Percentiles rank a stretch among this genome's conserved stretches.
phyloP scores from a whole-genome alignment of 2,329 filamentous ascomycete species.

The Fusarium proliferatum region DNA sequence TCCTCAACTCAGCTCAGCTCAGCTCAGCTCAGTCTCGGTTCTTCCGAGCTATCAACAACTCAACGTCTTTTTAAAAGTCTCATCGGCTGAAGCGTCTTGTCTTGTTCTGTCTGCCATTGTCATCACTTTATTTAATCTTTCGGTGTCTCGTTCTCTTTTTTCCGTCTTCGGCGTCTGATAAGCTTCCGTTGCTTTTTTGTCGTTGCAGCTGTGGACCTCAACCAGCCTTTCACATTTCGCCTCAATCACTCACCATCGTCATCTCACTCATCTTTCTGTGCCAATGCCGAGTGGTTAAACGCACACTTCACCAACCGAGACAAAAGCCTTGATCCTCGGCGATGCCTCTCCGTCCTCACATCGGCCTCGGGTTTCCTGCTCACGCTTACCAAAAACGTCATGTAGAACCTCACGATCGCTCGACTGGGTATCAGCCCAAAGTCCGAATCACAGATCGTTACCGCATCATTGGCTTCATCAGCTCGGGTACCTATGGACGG shows the following conservation, averaged over 20 bases:
- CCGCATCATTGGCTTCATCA: constrained; percentile 97
- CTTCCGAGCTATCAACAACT: constrained; percentile 6
- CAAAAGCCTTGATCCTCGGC: constrained; percentile 7
- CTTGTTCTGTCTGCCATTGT: constrained; percentile 7
- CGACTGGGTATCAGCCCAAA: constrained; percentile 74
- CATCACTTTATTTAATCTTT: constrained; percentile 9
- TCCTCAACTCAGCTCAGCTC: background rate
- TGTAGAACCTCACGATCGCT: constrained; percentile 65
- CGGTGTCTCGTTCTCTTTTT: background rate
- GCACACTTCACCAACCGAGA: background rate
- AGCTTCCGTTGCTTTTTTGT: background rate
- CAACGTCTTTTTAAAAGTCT: background rate
- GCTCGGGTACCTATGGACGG: constrained; percentile 95
- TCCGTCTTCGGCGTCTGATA: constrained; percentile 1
- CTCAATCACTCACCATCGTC: constrained; percentile 3
- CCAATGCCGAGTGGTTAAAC: constrained; percentile 41
- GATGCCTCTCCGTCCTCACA: constrained; percentile 52
- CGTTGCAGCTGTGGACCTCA: background rate
- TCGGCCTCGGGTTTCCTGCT: constrained; percentile 44
- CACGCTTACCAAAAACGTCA: constrained; percentile 49
- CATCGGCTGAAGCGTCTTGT: constrained; percentile 5
- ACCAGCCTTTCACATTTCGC: background rate
- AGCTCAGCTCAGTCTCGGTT: constrained; percentile 2
- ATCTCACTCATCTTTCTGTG: constrained; percentile 7
- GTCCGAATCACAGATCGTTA: constrained; percentile 92